Percentiles rank a stretch among this genome's conserved stretches.
Conservation (phyloP, 306 rosid species). For the Quercus engelmannii region DNA sequence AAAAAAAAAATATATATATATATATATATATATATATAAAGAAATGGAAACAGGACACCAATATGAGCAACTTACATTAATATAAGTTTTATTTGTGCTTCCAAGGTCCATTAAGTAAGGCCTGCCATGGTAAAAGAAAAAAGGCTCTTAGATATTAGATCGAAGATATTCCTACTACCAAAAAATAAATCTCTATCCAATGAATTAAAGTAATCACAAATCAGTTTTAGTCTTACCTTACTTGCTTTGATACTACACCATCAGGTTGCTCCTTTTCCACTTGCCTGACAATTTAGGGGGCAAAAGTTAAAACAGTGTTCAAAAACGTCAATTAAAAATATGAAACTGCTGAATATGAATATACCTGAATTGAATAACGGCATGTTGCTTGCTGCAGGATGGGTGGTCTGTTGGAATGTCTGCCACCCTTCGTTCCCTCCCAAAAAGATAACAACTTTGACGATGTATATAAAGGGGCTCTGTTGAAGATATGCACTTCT, state of each 20-base stretch:
- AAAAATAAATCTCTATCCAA: not conserved
- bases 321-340: slow-evolving; percentile 6
- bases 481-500: slow-evolving; percentile 35
- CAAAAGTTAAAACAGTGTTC: not conserved
- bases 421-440: slow-evolving; percentile 98
- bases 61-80: slow-evolving; percentile 61
- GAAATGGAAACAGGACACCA: slow-evolving; percentile 1
- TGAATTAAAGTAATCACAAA: not conserved
- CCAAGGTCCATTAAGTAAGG: slow-evolving; percentile 99
- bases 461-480: slow-evolving; percentile 97
- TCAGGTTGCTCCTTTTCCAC: slow-evolving; percentile 83
- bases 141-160: slow-evolving; percentile 20
- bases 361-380: slow-evolving; percentile 92
- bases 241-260: slow-evolving; percentile 52
- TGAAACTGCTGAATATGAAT: slow-evolving; percentile 14
- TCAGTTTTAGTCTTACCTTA: slow-evolving; percentile 45
- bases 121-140: slow-evolving; percentile 34
- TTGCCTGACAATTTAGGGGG: slow-evolving; percentile 45
- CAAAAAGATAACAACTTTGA: slow-evolving; percentile 95
- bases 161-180: slow-evolving; percentile 2
- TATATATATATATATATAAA: not conserved
- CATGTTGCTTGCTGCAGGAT: slow-evolving; percentile 98
- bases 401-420: slow-evolving; percentile 98
- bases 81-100: slow-evolving; percentile 95
- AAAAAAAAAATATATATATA: no score